Evolutionary conservation across 345 rosid species (phyloP).

Genomic region (Rhizophora apiculata): DNA sequence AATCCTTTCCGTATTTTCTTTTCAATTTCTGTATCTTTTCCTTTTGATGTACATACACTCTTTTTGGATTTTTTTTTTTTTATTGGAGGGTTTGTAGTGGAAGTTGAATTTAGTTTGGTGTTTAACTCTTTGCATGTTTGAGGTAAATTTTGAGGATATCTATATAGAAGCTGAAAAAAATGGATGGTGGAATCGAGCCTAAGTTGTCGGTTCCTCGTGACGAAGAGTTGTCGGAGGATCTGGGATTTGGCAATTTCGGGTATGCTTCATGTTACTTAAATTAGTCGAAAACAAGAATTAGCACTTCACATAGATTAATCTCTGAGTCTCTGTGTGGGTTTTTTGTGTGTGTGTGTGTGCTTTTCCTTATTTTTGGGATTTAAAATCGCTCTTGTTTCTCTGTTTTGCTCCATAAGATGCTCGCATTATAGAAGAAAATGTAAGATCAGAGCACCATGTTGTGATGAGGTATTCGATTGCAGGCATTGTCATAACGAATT

Average conservation of each 20-base stretch:
- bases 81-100: not conserved
- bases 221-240: conserved; percentile 7
- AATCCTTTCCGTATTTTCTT: not conserved
- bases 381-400: not conserved
- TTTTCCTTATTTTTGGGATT: not conserved
- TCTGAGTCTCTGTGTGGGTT: not conserved
- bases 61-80: not conserved
- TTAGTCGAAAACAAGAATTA: not conserved
- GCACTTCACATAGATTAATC: not conserved
- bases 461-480: conserved; percentile 74
- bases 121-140: conserved; percentile 4
- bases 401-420: conserved; percentile 39
- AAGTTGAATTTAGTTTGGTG: not conserved
- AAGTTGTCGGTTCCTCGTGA: not conserved
- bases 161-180: not conserved
- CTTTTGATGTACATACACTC: not conserved
- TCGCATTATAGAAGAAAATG: conserved; percentile 81
- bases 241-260: conserved; percentile 31
- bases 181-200: conserved; percentile 12
- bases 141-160: conserved; percentile 3
- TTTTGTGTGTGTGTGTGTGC: not conserved
- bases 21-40: no score
- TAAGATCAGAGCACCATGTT: conserved; percentile 82
- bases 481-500: conserved; percentile 91
- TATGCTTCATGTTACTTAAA: not conserved